These are phyloP conservation scores for Iris pallida DNA, from an alignment of 116 monocot genomes.

Conservation along the genomic window DNA sequence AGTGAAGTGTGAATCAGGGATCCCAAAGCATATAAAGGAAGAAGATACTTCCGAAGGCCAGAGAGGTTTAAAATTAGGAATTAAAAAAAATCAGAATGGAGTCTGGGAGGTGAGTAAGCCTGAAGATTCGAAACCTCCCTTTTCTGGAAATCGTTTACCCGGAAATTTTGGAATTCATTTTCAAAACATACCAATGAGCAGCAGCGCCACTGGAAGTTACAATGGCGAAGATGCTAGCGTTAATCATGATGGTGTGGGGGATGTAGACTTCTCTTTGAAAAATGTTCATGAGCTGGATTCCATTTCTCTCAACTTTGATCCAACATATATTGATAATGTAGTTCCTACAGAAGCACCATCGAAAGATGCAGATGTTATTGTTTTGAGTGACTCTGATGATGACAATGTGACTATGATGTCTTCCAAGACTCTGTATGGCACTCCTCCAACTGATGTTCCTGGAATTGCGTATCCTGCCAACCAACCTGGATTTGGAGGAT, in stretches of 20 bases:
- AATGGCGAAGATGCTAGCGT: constrained; percentile 70
- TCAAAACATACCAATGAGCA: constrained; percentile 37
- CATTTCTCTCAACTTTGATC: constrained; percentile 24
- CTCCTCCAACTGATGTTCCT: not conserved
- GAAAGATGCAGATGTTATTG: constrained; percentile 44
- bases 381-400: constrained; percentile 84
- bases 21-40: constrained; percentile 28
- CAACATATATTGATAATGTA: constrained; percentile 20
- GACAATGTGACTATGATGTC: constrained; percentile 25
- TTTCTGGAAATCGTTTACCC: constrained; percentile 26
- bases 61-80: constrained; percentile 44
- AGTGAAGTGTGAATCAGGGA: constrained; percentile 24
- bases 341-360: constrained; percentile 9
- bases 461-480: constrained; percentile 18
- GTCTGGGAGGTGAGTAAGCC: constrained; percentile 47
- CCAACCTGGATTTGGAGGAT: constrained; percentile 30
- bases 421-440: not conserved
- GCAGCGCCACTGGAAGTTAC: constrained; percentile 49
- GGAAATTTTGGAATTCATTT: constrained; percentile 21
- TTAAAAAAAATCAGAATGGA: constrained; percentile 56
- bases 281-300: constrained; percentile 45
- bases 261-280: constrained; percentile 35
- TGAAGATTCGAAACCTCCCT: constrained; percentile 18
- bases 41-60: constrained; percentile 42
- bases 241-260: constrained; percentile 46